Conservation (phyloP, 1,139 yeast genomes). For the Spathaspora sp. region DNA sequence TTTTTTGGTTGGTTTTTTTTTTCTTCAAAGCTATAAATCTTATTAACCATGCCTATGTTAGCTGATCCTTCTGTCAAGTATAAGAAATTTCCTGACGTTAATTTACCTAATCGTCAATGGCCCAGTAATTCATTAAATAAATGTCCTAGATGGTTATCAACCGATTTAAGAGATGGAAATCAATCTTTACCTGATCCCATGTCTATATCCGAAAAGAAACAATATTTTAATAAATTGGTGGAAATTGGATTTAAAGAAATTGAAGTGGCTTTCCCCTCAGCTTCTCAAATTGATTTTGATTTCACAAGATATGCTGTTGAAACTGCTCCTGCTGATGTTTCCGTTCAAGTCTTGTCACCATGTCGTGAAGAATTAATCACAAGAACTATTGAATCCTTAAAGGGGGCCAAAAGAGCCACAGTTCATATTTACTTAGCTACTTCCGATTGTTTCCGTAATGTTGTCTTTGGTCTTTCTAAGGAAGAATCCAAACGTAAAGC, state of each 20-base stretch:
- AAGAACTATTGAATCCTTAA: conserved; percentile 47
- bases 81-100: conserved; percentile 35
- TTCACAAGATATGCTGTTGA: conserved; percentile 50
- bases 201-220: conserved; percentile 46
- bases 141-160: conserved; percentile 51
- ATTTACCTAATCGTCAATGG: conserved; percentile 45
- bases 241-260: conserved; percentile 50
- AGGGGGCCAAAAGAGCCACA: conserved; percentile 49
- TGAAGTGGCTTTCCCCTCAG: conserved; percentile 50
- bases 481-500: conserved; percentile 44
- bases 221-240: conserved; percentile 44
- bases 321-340: conserved; percentile 46
- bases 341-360: conserved; percentile 48
- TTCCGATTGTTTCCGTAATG: conserved; percentile 45
- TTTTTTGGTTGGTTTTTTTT: neutral
- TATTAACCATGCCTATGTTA: conserved; percentile 25
- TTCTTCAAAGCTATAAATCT: neutral
- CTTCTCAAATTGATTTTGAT: conserved; percentile 51
- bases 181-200: conserved; percentile 52
- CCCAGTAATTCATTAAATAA: conserved; percentile 38
- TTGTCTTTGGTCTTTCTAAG: conserved; percentile 45
- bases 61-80: conserved; percentile 44
- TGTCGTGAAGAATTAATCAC: conserved; percentile 45
- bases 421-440: conserved; percentile 50
- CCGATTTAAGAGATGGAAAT: conserved; percentile 51